phyloP scores from a whole-genome alignment of 441 rosid species.

The Gossypium gossypioides region DNA sequence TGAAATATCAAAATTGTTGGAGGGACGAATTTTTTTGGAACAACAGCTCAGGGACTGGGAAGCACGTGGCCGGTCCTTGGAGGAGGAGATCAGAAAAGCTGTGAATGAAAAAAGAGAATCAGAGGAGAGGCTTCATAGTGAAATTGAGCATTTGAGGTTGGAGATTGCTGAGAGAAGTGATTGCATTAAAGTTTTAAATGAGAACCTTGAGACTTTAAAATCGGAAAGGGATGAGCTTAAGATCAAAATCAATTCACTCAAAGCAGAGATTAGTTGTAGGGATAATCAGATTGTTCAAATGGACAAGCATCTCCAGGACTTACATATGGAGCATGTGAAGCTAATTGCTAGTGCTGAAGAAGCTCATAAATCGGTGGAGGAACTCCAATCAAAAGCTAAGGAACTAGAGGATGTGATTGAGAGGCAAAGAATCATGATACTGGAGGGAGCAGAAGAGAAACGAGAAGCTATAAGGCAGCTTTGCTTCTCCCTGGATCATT shows the following conservation, averaged over 20 bases:
- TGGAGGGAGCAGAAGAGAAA: conserved; percentile 76
- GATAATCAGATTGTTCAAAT: conserved; percentile 35
- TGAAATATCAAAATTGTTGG: conserved; percentile 53
- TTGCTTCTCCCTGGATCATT: conserved; percentile 74
- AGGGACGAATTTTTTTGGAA: conserved; percentile 30
- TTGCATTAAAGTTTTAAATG: conserved; percentile 24
- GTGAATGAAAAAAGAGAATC: conserved; percentile 36
- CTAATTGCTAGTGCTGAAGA: conserved; percentile 28
- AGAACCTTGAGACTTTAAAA: conserved; percentile 23
- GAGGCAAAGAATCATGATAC: conserved; percentile 35
- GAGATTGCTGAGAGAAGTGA: conserved; percentile 30
- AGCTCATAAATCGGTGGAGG: conserved; percentile 22
- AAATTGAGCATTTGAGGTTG: conserved; percentile 29
- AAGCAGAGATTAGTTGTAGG: conserved; percentile 29
- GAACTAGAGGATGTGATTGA: conserved; percentile 53
- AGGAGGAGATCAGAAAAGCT: conserved; percentile 53
- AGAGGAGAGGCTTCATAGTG: conserved; percentile 33
- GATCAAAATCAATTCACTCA: conserved; percentile 22
- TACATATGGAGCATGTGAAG: conserved; percentile 51
- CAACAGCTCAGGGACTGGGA: conserved; percentile 62
- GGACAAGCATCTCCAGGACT: conserved; percentile 46
- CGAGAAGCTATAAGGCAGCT: conserved; percentile 81
- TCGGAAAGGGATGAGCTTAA: conserved; percentile 28
- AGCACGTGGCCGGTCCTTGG: conserved; percentile 52
- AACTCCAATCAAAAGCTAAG: conserved; percentile 27